Percentiles rank a stretch among this genome's conserved stretches.
These are phyloP conservation scores for Gentiana macrophylla DNA, from an alignment of 257 asterid species.

Conservation along the genomic window DNA sequence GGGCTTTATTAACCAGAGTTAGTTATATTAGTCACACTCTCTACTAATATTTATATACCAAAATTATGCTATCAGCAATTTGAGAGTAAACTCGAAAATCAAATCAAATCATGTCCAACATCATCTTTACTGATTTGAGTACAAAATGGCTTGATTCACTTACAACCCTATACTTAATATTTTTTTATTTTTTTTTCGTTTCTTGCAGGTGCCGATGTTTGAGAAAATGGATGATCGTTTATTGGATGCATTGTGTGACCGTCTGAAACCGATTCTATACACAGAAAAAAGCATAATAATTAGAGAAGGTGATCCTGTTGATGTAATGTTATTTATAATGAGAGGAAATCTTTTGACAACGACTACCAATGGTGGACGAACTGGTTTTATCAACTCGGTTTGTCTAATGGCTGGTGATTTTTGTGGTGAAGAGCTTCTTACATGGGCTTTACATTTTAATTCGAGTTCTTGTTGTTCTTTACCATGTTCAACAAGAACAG, in stretches of 20 bases:
- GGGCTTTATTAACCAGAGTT: constrained; percentile 47
- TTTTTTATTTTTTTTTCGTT: too few relatives aligned
- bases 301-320: constrained; percentile 24
- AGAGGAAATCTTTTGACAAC: constrained; percentile 47
- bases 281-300: constrained; percentile 13
- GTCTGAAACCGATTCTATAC: constrained; percentile 34
- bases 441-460: constrained; percentile 4
- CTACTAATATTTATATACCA: too few relatives aligned
- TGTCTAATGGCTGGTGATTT: constrained; percentile 2
- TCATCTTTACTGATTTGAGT: too few relatives aligned
- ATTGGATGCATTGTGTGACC: constrained; percentile 35
- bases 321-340: constrained; percentile 20
- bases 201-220: constrained; percentile 3
- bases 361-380: constrained; percentile 81
- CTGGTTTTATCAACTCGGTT: constrained; percentile 18
- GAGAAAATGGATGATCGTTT: constrained; percentile 1
- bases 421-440: constrained; percentile 8
- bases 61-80: too few relatives aligned
- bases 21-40: neutral
- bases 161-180: too few relatives aligned
- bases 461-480: constrained; percentile 34
- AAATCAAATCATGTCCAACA: too few relatives aligned
- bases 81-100: too few relatives aligned
- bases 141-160: too few relatives aligned
- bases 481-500: constrained; percentile 75